phyloP scores from a whole-genome alignment of 441 rosid genomes.

The Croton setiger region DNA sequence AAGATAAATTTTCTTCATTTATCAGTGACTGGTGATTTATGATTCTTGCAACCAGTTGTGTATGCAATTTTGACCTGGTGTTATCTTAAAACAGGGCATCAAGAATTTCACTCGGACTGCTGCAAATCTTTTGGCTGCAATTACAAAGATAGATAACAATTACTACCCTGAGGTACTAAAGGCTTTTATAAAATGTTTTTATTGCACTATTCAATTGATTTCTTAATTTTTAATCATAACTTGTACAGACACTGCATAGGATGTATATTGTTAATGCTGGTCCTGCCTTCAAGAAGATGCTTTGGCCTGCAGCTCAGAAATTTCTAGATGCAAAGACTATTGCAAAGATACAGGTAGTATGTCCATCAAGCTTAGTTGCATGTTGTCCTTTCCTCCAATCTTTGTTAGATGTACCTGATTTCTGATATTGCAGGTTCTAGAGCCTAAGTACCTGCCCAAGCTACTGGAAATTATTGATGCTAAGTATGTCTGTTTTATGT shows the following conservation, averaged over 20 bases:
- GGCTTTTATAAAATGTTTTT: slow-evolving; percentile 14
- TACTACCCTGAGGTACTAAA: slow-evolving; percentile 92
- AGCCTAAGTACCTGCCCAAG: slow-evolving; percentile 65
- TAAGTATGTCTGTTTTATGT: slow-evolving; percentile 45
- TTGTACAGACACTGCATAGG: slow-evolving; percentile 73
- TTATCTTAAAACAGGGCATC: slow-evolving; percentile 57
- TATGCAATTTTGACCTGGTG: slow-evolving; percentile 27
- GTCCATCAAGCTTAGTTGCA: slow-evolving; percentile 16
- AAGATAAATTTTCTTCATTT: slow-evolving; percentile 8
- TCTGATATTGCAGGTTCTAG: slow-evolving; percentile 65
- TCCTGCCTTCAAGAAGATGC: slow-evolving; percentile 91
- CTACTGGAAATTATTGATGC: slow-evolving; percentile 78
- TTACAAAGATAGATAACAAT: slow-evolving; percentile 76
- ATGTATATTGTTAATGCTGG: slow-evolving; percentile 97
- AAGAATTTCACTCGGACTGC: slow-evolving; percentile 88
- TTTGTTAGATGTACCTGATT: slow-evolving; percentile 14
- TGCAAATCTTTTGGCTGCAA: slow-evolving; percentile 71
- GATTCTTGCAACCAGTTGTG: slow-evolving; percentile 10
- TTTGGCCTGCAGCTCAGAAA: slow-evolving; percentile 98
- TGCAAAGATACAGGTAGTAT: slow-evolving; percentile 74
- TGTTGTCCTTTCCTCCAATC: slow-evolving; percentile 5
- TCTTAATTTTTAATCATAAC: slow-evolving; percentile 21
- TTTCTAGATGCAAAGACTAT: slow-evolving; percentile 85
- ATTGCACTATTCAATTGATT: slow-evolving; percentile 16
- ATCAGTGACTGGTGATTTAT: slow-evolving; percentile 3